Base-by-base conservation (phyloP, 108 stramenopile genomes). In the Nannochloropsis gaditana region DNA sequence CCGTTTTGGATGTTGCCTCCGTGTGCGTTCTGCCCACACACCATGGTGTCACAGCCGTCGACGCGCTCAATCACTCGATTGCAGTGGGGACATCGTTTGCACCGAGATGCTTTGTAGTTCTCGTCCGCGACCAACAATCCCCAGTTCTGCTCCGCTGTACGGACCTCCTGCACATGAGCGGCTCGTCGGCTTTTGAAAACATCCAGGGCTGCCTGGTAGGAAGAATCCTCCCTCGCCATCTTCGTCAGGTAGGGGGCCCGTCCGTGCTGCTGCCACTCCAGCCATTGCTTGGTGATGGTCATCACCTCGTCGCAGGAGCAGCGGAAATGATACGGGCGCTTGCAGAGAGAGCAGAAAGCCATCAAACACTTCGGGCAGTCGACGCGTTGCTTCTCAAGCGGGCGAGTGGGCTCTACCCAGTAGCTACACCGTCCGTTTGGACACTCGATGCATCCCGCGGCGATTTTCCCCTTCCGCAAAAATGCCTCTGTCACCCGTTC, bases 251-350 rank as follows among this genome's bases (percentile, higher is more conserved):
- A 73, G 4, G 59, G 59, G 19, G 15, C 59, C 59, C 59, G 5
- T 3, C 59, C 59, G 59, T 73, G 59, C 59, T 73, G 59, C 59
- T 73, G 59, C 59, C 59, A 73, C 59, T 73, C 59, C 59, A 73
- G 8, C 59, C 59, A 73, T 73, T 73, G 59, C 59, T 73, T 73
- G n/a, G 59, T 73, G 59, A 73, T 73, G 4, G 59, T 73, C 59
- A 73, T 73, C 19, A 73, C 59, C n/a, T 73, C 59, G n/a, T 73
- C 59, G n/a, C 59, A 73, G 59, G 59, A 73, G n/a, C 59, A 73
- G 4, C 59, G 15, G n/a, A 73, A 73, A n/a, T 73, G 59, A 73
- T 73, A 73, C n/a, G 59, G 59, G n/a, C 59, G 59, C 59, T 73
- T 73, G 59, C 59, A 73, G 19, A 73, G n/a, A 3, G 59, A n/a